Base-by-base conservation (phyloP, 805 yeast genomes). In the Kluyveromyces wickerhamii region DNA sequence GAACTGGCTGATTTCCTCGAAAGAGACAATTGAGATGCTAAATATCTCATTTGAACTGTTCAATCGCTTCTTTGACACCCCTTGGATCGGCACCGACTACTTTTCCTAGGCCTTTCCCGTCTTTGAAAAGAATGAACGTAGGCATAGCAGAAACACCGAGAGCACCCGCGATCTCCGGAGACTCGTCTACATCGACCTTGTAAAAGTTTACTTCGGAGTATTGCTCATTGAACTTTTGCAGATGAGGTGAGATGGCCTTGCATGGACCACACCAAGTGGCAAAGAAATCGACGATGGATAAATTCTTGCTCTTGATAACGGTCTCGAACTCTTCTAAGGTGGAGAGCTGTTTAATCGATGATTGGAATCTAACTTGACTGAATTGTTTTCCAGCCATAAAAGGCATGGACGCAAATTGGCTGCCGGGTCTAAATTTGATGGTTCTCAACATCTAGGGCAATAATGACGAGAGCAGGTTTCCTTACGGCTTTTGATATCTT, bases 231-330 rank as follows among this genome's bases (percentile, higher is more conserved):
- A 61, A 55, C 36, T 64, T 61, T 14, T 69, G 67, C 29, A 77
- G 53, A 14, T 72, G 54, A 11, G 86, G 86, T 3, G 79, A 66
- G 47, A 79, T 69, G n/a, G 79, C 79, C 47, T 73, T 76, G 48
- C 86, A 79, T n/a, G 86, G 86, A 6, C 79, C 84, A 57, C 86
- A 79, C 86, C 86, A 79, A 8, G 75, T 70, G 21, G 86, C 85
- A 55, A 68, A 75, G 53, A 78, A 79, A 52, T 79, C 85, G 32
- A 77, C 70, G 2, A 78, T 61, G 2, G 78, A 62, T 23, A 72
- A 53, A 37, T 70, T 65, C 22, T 62, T 54, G 9, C 52, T 40
- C 21, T 53, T 42, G 28, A 62, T 59, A 3, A 57, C 45, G 4
- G 47, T 40, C 28, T 60, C 56, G 49, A 69, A 70, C 19, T 64